Evolutionary conservation across 345 rosid genomes (phyloP), one percentile per base, ranked within the genome.

Genomic region (Melastoma malabathricum): DNA sequence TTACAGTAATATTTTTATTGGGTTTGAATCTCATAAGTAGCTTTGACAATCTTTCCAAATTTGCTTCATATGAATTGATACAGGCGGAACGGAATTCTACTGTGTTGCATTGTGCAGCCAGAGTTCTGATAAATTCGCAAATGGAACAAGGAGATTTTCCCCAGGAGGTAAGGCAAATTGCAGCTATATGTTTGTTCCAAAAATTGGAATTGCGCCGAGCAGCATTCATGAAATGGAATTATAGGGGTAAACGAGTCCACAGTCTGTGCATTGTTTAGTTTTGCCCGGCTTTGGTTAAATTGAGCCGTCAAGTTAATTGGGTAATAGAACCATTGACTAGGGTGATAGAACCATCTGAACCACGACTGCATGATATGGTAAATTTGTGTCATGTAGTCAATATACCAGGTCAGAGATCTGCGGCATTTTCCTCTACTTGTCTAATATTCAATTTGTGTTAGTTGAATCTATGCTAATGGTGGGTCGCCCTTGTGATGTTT

Each of bases 61-160:
- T 13, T 20, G 3, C 0, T 14, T 43, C 20, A 29, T 47, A 8
- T 34, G 4, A 12, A 16, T 23, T 15, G 25, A 5, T 1, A 7
- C 48, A 56, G 67, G 67, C 18, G 18, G 51, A 63, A 60, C 56
- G 67, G 47, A 48, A 63, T 27, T 47, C 12, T 3, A 50, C 22
- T n/a, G 61, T 48, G 38, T 52, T 63, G 61, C 67, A 63, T 27
- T 52, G 57, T 10, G 67, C 57, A 19, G 67, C 67, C 34, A 50
- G 51, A 43, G 46, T 39, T 46, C 34, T 63, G 51, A 56, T 63
- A 56, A 63, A 63, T 46, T 51, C 67, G 17, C 67, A 56, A 17
- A 50, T 63, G 67, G 67, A 55, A 56, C 46, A 56, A n/a, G 67
- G 67, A 55, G 61, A 63, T 57, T 63, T 56, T 43, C 67, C 66